Percentiles rank a stretch among this genome's conserved stretches.
Evolutionary conservation across 805 yeast species (phyloP).

Genomic region (Yamadazyma olivae): DNA sequence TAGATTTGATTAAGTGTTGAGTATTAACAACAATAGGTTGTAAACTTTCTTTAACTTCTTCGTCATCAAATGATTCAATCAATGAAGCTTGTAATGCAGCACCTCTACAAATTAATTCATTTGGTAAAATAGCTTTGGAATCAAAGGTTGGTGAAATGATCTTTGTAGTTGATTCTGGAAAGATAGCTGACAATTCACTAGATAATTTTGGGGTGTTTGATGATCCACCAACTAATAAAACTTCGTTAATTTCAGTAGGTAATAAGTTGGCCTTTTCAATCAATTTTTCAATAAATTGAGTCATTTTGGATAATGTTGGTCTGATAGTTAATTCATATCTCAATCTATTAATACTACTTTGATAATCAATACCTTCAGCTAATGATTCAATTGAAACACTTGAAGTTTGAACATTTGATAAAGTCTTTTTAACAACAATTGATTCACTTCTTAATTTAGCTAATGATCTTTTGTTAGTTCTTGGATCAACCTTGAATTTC

Average conservation of each 20-base stretch:
- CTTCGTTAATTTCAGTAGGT: constrained; percentile 83
- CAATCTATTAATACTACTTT: constrained; percentile 88
- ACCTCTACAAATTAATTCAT: constrained; percentile 88
- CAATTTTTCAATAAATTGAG: constrained; percentile 68
- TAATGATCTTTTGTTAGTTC: constrained; percentile 73
- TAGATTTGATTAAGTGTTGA: constrained; percentile 77
- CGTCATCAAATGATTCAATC: constrained; percentile 77
- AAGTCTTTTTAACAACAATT: constrained; percentile 81
- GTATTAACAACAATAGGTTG: constrained; percentile 85
- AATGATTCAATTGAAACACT: constrained; percentile 92
- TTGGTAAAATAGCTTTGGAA: constrained; percentile 78
- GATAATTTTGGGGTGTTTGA: constrained; percentile 92
- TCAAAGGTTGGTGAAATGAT: constrained; percentile 76
- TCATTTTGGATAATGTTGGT: constrained; percentile 70
- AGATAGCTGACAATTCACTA: constrained; percentile 62
- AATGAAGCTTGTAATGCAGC: constrained; percentile 95
- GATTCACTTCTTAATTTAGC: constrained; percentile 87
- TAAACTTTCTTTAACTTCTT: constrained; percentile 74
- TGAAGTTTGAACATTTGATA: constrained; percentile 84
- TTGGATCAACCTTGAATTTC: constrained; percentile 78
- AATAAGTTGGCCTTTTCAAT: constrained; percentile 84
- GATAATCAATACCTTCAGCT: constrained; percentile 92
- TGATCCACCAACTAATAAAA: constrained; percentile 89
- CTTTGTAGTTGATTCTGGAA: constrained; percentile 77
- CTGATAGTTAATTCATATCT: constrained; percentile 88